phyloP scores from a whole-genome alignment of 164 flowering plant species.

The Akebia trifoliata region DNA sequence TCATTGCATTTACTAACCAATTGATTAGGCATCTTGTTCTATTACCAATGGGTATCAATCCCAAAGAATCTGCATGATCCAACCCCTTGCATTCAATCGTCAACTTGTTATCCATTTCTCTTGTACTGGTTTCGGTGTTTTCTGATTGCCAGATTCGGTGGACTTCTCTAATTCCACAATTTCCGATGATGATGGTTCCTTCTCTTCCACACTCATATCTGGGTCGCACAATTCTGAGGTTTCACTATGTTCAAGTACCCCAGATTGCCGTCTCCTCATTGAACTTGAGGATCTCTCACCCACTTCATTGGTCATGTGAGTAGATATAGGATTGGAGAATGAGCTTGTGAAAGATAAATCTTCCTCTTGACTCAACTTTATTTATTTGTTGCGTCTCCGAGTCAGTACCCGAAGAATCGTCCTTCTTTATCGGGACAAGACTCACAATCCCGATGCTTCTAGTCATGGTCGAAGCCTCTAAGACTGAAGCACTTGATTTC shows the following conservation, averaged over 20 bases:
- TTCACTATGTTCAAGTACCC: conserved; percentile 13
- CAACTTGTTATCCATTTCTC: conserved; percentile 7
- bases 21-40: conserved; percentile 72
- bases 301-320: conserved; percentile 5
- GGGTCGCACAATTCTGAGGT: conserved; percentile 19
- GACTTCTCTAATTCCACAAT: conserved; percentile 28
- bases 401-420: conserved; percentile 35
- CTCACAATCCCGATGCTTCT: conserved; percentile 54
- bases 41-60: conserved; percentile 43
- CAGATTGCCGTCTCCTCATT: conserved; percentile 3
- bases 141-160: conserved; percentile 7
- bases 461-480: conserved; percentile 39
- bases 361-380: conserved; percentile 16
- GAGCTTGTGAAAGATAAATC: conserved; percentile 27
- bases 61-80: conserved; percentile 82
- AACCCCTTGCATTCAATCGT: conserved; percentile 54
- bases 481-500: conserved; percentile 49
- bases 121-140: conserved; percentile 8
- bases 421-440: conserved; percentile 41
- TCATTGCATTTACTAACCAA: conserved; percentile 73
- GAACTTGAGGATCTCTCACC: conserved; percentile 13
- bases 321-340: conserved; percentile 40
- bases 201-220: conserved; percentile 16
- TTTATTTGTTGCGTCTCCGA: conserved; percentile 25
- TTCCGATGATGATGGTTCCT: conserved; percentile 18